Evolutionary conservation across 1,284 basidiomycete genomes (phyloP), one percentile per base, ranked within the genome.

Genomic region (Sporisorium iseilematis-ciliati): DNA sequence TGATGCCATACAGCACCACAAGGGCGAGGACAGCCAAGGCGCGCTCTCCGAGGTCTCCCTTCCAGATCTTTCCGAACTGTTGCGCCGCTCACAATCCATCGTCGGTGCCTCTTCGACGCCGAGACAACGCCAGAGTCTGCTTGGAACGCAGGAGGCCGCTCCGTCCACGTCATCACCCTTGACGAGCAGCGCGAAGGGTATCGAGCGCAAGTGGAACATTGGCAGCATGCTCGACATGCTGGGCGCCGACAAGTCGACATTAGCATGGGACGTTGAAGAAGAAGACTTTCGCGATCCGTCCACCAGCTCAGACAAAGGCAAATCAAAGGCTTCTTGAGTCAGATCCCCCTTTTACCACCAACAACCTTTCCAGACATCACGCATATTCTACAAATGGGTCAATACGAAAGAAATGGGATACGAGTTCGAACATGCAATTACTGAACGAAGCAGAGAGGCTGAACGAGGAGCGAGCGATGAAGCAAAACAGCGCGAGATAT

Each of bases 191-290:
- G 64, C 46, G 5, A 41, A 45, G 16, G 69, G 63, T 20, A 69
- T 66, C n/a, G 69, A 73, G 26, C 50, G 63, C 48, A 73, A 66
- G 21, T 77, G 74, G 74, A 77, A 77, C 41, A 64, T 77, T 31
- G 74, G 74, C 26, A 73, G 51, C 35, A 77, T 77, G 74, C 69
- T 77, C 25, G 74, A 77, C 57, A 60, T 73, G 60, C 70, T 77
- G 29, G 74, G 74, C 23, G 74, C 65, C 26, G 70, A 77, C 59
- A 77, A 73, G 40, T n/a, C 50, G 31, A 56, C 52, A 14, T 57
- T 77, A 2, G 61, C 50, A 18, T 77, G 74, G 74, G 52, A 73
- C 43, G 56, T 50, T 14, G 69, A 77, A n/a, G 65, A 77, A 29
- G 74, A 77, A 43, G 69, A 69, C 2, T 77, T 77, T 48, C 29